Conservation (phyloP, 208 protist genomes). For the Crithidia brevicula region DNA sequence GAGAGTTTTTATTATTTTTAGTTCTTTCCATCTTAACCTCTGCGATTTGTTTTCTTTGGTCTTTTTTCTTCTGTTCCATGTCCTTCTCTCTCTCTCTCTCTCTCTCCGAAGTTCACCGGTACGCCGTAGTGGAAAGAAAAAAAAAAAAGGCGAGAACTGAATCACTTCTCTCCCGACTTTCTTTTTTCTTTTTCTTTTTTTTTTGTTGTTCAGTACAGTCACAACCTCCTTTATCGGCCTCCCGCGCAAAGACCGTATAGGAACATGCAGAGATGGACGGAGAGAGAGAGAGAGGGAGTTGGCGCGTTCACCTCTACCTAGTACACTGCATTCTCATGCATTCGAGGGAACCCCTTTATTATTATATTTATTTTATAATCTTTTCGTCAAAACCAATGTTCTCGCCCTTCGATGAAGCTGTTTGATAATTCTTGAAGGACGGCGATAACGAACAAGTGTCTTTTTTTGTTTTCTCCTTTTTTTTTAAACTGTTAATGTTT, state of each 20-base stretch:
- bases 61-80: constrained; percentile 1
- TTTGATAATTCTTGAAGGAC: neutral
- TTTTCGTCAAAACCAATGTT: neutral
- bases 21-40: neutral
- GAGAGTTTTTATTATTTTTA: neutral
- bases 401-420: neutral
- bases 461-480: too few relatives aligned
- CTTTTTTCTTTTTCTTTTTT: constrained; percentile 10
- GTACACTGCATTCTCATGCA: neutral
- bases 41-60: neutral
- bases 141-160: neutral
- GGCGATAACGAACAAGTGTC: too few relatives aligned
- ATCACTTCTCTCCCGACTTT: neutral
- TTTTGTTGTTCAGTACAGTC: neutral
- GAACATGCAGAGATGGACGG: too few relatives aligned
- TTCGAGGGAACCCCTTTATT: neutral
- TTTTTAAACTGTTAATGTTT: too few relatives aligned
- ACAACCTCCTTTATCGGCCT: too few relatives aligned
- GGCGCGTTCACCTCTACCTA: neutral
- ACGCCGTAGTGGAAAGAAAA: neutral
- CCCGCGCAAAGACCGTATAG: too few relatives aligned
- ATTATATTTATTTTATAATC: neutral
- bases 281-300: too few relatives aligned
- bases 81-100: neutral
- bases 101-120: neutral